Evolutionary conservation across 371 early-diverging fungal genomes (phyloP).

Genomic region (Zopfochytrium polystomum): DNA sequence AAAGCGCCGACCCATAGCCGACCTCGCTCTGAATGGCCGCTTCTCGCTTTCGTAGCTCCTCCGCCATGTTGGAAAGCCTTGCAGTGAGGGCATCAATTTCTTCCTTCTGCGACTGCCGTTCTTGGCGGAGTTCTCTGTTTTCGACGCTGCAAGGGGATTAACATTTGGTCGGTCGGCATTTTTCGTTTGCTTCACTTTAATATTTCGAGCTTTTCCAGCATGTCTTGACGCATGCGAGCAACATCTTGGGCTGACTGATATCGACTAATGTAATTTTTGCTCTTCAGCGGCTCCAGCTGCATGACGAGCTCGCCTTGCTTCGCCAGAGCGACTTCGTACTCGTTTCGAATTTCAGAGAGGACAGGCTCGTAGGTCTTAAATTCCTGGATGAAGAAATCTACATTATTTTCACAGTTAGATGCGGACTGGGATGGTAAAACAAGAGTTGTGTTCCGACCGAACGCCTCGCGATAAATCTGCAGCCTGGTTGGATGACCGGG

Average conservation of each 20-base stretch:
- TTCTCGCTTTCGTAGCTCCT: conserved; percentile 33
- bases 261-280: conserved; percentile 26
- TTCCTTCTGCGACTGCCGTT: conserved; percentile 13
- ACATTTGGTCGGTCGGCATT: not conserved
- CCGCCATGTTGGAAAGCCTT: conserved; percentile 18
- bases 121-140: conserved; percentile 17
- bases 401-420: not conserved
- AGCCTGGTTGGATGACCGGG: conserved; percentile 36
- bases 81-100: conserved; percentile 22
- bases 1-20: no score
- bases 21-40: conserved; percentile 12
- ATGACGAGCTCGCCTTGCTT: conserved; percentile 19
- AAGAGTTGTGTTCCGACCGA: conserved; percentile 25
- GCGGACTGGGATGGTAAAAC: not conserved
- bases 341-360: conserved; percentile 46
- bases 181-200: not conserved
- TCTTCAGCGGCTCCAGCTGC: conserved; percentile 33
- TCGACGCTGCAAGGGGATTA: conserved; percentile 6
- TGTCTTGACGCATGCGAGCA: conserved; percentile 22
- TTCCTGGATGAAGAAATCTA: conserved; percentile 45
- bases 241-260: conserved; percentile 12
- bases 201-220: not conserved
- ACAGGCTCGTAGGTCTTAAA: conserved; percentile 48
- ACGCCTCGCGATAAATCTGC: conserved; percentile 46
- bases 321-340: conserved; percentile 41